Percentiles rank a stretch among this genome's conserved stretches.
These are phyloP conservation scores for Trichophyton schoenleinii DNA, from an alignment of 2,329 filamentous ascomycete species.

Conservation along the genomic window DNA sequence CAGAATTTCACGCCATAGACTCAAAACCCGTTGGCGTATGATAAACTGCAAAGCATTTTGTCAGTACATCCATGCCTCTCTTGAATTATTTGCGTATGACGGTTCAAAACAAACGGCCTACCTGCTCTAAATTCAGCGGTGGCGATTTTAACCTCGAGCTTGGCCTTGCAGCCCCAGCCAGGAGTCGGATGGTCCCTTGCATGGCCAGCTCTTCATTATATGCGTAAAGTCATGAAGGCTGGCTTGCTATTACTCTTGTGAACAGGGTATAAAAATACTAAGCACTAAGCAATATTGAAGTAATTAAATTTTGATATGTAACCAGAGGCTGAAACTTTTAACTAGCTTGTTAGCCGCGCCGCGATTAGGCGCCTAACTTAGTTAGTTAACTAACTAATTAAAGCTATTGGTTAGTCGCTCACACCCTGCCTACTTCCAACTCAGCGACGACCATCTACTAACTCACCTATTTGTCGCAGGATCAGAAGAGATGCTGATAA, in stretches of 20 bases:
- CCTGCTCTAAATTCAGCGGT: constrained; percentile 28
- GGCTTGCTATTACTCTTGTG: not conserved
- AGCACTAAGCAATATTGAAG: not conserved
- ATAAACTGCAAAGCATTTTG: constrained; percentile 25
- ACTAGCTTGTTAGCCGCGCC: too few relatives aligned
- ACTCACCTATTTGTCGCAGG: not conserved
- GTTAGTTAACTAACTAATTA: too few relatives aligned
- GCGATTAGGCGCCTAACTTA: too few relatives aligned
- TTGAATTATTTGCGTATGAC: not conserved
- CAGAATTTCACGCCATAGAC: constrained; percentile 33
- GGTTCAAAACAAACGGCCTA: constrained; percentile 13
- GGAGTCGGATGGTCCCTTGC: not conserved
- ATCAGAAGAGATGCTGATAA: not conserved
- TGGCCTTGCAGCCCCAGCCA: constrained; percentile 19
- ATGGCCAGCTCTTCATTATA: not conserved
- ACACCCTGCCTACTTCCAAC: not conserved
- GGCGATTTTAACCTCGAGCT: constrained; percentile 27
- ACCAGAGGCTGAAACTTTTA: too few relatives aligned
- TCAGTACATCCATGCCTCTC: not conserved
- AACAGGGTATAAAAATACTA: not conserved
- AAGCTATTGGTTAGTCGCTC: too few relatives aligned
- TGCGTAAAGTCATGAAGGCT: not conserved
- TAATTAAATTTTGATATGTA: not conserved
- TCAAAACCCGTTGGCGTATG: constrained; percentile 31
- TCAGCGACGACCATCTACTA: not conserved